A percentile compares a stretch with the other conserved stretches of the same genome.
Evolutionary conservation across 2,329 filamentous ascomycete genomes (phyloP).

Genomic region (Fonsecaea pedrosoi): DNA sequence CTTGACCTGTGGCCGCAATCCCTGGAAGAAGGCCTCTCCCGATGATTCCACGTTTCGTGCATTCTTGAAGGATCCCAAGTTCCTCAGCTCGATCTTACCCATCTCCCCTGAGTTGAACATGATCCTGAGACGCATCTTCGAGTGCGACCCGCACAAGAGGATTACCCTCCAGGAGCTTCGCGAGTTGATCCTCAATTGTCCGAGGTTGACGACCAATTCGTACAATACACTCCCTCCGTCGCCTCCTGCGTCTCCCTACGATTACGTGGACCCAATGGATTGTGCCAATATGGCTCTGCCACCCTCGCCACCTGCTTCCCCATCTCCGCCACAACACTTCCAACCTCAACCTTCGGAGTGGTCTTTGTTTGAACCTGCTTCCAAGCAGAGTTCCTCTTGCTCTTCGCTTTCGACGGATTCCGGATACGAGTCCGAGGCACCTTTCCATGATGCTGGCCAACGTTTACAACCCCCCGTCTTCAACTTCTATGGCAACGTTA

Average conservation of each 20-base stretch:
- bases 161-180: conserved; percentile 82
- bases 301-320: conserved; percentile 45
- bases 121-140: conserved; percentile 87
- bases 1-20: conserved; percentile 95
- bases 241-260: conserved; percentile 44
- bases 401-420: conserved; percentile 40
- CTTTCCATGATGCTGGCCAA: conserved; percentile 32
- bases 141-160: conserved; percentile 80
- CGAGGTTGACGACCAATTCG: conserved; percentile 66
- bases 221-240: conserved; percentile 51
- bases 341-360: conserved; percentile 37
- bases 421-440: conserved; percentile 39
- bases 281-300: conserved; percentile 47
- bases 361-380: conserved; percentile 38
- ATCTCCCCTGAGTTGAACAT: conserved; percentile 86
- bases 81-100: conserved; percentile 90
- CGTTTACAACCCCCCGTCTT: conserved; percentile 33
- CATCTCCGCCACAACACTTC: conserved; percentile 32
- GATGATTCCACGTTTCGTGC: conserved; percentile 96
- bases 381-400: conserved; percentile 40
- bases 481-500: conserved; percentile 41
- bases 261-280: conserved; percentile 46
- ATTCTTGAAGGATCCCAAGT: conserved; percentile 82
- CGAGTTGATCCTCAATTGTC: conserved; percentile 76
- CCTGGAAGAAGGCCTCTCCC: conserved; percentile 94